Conservation (phyloP, 73 alveolate genomes). For the Uronychia binucleata region DNA sequence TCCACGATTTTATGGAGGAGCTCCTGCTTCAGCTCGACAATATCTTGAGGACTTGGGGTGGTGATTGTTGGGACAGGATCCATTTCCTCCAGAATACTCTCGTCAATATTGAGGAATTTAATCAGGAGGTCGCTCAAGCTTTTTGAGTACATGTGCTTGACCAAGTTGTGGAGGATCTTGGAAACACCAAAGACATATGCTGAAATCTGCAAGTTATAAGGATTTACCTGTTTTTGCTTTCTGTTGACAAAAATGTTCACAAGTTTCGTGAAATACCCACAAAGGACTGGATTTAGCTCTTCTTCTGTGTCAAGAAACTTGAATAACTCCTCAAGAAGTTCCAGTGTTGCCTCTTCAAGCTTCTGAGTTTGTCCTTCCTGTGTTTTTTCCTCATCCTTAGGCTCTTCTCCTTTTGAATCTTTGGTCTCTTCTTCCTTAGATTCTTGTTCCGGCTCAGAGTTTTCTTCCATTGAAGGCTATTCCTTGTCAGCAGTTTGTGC, state of each 20-base stretch:
- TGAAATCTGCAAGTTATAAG: neutral
- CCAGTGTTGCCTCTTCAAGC: neutral
- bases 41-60: neutral
- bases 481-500: too few species aligned
- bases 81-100: slow-evolving; percentile 12
- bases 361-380: neutral
- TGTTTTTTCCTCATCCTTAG: neutral
- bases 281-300: slow-evolving; percentile 53
- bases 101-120: slow-evolving; percentile 49
- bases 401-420: too few species aligned
- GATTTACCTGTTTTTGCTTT: slow-evolving; percentile 10
- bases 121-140: slow-evolving; percentile 50
- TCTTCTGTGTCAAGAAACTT: slow-evolving; percentile 34
- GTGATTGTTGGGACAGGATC: neutral
- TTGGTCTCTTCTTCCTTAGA: neutral
- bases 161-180: neutral
- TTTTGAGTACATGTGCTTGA: slow-evolving; percentile 42
- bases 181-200: neutral
- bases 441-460: neutral
- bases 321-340: slow-evolving; percentile 48
- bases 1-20: neutral
- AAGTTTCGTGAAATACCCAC: slow-evolving; percentile 59
- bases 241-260: slow-evolving; percentile 40
- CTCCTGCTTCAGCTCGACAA: neutral
- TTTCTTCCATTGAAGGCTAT: neutral